These are phyloP conservation scores for Vigna mungo DNA, from an alignment of 306 rosid species.

Conservation along the genomic window DNA sequence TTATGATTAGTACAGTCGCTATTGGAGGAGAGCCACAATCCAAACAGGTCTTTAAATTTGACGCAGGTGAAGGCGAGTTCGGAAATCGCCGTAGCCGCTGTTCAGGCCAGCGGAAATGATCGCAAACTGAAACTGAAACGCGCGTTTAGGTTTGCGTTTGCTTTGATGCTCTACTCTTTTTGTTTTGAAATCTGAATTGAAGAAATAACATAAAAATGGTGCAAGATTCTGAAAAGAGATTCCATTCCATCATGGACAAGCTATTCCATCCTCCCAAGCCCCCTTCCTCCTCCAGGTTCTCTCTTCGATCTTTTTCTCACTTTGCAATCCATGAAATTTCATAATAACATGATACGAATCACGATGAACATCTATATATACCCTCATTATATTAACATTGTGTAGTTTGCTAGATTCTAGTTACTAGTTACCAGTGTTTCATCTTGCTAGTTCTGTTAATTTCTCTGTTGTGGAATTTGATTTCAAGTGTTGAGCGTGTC, in stretches of 20 bases:
- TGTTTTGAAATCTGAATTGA: constrained; percentile 19
- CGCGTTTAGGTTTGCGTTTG: not conserved
- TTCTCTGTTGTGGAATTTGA: constrained; percentile 5
- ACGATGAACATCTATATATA: not conserved
- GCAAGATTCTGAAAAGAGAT: constrained; percentile 81
- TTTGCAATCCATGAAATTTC: not conserved
- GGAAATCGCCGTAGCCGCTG: constrained; percentile 16
- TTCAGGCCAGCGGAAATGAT: not conserved
- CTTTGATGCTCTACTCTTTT: not conserved
- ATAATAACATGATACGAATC: not conserved
- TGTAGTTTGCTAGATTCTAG: not conserved
- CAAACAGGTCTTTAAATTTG: constrained; percentile 16
- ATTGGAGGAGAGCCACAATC: not conserved
- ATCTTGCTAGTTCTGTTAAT: constrained; percentile 5
- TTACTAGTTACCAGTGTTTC: not conserved
- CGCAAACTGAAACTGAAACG: constrained; percentile 14
- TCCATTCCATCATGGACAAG: constrained; percentile 84
- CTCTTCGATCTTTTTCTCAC: not conserved
- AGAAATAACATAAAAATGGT: constrained; percentile 52
- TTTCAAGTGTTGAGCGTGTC: constrained; percentile 1
- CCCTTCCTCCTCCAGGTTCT: constrained; percentile 66
- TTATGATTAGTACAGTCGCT: not conserved
- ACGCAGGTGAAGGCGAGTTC: constrained; percentile 1
- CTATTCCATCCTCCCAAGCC: constrained; percentile 74
- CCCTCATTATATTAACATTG: not conserved